phyloP scores from a whole-genome alignment of 306 rosid genomes.

The Prosopis cineraria region DNA sequence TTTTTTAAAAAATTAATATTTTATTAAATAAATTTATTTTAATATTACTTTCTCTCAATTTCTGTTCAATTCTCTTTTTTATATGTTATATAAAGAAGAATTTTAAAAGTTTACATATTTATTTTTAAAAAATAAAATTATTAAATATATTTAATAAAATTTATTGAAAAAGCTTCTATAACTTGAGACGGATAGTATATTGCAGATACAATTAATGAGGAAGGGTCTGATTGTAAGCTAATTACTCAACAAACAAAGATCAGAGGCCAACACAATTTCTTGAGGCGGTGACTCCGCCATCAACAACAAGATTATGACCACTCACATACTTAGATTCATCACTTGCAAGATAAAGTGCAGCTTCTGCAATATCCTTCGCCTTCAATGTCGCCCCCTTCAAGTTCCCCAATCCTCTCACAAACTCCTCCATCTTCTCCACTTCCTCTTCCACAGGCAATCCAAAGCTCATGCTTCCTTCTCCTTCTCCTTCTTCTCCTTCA shows the following conservation, averaged over 20 bases:
- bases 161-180: too few species aligned
- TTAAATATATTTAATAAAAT: too few species aligned
- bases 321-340: conserved; percentile 93
- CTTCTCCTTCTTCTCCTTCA: conserved; percentile 26
- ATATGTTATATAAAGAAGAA: too few species aligned
- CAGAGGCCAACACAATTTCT: conserved; percentile 73
- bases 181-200: too few species aligned
- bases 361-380: conserved; percentile 81
- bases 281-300: conserved; percentile 85
- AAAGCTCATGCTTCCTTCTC: conserved; percentile 31
- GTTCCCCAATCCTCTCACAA: conserved; percentile 76
- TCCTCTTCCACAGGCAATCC: conserved; percentile 58
- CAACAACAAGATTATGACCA: conserved; percentile 93
- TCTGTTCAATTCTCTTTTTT: too few species aligned
- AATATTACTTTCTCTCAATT: too few species aligned
- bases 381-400: conserved; percentile 72
- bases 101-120: too few species aligned
- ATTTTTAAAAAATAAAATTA: too few species aligned
- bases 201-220: neutral
- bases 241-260: neutral
- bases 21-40: too few species aligned
- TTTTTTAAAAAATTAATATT: too few species aligned
- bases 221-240: neutral
- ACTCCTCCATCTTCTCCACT: conserved; percentile 79
- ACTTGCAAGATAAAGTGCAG: conserved; percentile 88